Percentiles rank a stretch among this genome's conserved stretches.
Conservation (phyloP, 2,329 filamentous ascomycete species). For the Aspergillus sp. region DNA sequence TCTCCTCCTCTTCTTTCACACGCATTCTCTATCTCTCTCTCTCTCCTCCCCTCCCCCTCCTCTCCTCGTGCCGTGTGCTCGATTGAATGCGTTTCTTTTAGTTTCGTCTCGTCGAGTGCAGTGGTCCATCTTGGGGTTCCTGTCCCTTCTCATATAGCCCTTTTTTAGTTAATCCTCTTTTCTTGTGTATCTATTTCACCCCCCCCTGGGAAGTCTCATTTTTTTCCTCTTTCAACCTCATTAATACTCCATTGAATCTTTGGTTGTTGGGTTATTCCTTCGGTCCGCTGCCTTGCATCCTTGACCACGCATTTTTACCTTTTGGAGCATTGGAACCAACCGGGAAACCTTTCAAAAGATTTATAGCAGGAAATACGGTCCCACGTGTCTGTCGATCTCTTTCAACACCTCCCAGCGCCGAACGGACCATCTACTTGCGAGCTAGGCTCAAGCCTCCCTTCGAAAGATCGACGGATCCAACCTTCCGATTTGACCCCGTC, state of each 20-base stretch:
- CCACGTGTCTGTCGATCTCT: conserved; percentile 17
- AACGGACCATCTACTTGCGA: background rate
- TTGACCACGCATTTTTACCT: background rate
- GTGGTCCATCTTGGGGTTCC: background rate
- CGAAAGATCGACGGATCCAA: conserved; percentile 5
- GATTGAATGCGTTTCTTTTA: conserved; percentile 1
- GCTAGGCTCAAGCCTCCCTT: conserved; percentile 7
- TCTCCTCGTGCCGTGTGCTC: background rate
- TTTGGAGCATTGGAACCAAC: background rate
- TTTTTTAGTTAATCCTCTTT: conserved; percentile 8
- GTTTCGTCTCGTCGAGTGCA: conserved; percentile 1
- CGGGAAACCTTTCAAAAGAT: background rate
- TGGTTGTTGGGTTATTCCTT: conserved; percentile 6
- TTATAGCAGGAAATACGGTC: conserved; percentile 6
- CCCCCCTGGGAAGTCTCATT: background rate
- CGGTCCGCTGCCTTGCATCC: background rate
- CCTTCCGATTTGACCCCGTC: conserved; percentile 4
- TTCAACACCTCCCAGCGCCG: conserved; percentile 1
- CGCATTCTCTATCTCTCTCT: conserved; percentile 2
- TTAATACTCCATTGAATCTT: conserved; percentile 1
- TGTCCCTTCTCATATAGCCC: conserved; percentile 5
- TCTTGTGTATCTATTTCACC: conserved; percentile 7
- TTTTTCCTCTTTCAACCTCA: conserved; percentile 2
- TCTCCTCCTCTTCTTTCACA: conserved; percentile 1
- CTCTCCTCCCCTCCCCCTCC: conserved; percentile 4